These are phyloP conservation scores for Graphilbum ipis-grandicollis DNA, from an alignment of 2,329 filamentous ascomycete species.

Conservation along the genomic window DNA sequence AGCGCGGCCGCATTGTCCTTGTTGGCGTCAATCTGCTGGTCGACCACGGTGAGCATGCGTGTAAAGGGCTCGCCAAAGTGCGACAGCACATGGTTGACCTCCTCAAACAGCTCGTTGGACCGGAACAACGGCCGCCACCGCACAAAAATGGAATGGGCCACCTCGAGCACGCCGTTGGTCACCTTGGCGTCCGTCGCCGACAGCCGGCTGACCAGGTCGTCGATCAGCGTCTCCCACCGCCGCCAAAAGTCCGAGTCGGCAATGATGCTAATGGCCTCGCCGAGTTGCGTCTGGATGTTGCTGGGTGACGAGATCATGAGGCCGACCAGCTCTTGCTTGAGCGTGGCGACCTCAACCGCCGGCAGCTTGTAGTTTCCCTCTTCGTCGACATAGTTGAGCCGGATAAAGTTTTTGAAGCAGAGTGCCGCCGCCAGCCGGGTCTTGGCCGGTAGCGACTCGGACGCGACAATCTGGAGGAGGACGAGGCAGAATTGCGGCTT, in stretches of 20 bases:
- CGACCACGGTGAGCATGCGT: slow-evolving; percentile 57
- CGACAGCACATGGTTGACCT: slow-evolving; percentile 87
- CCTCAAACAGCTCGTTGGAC: slow-evolving; percentile 80
- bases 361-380: slow-evolving; percentile 86
- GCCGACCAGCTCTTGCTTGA: slow-evolving; percentile 89
- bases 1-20: slow-evolving; percentile 58
- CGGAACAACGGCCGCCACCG: slow-evolving; percentile 89
- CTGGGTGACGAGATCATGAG: slow-evolving; percentile 88
- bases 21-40: slow-evolving; percentile 57
- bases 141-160: slow-evolving; percentile 95
- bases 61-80: slow-evolving; percentile 78
- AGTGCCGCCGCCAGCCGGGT: slow-evolving; percentile 77
- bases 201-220: slow-evolving; percentile 79
- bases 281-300: slow-evolving; percentile 80
- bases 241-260: slow-evolving; percentile 96
- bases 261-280: slow-evolving; percentile 92
- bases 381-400: slow-evolving; percentile 86
- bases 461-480: slow-evolving; percentile 80
- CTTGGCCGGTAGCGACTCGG: slow-evolving; percentile 51
- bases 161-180: slow-evolving; percentile 89
- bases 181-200: slow-evolving; percentile 64
- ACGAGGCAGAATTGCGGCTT: slow-evolving; percentile 77
- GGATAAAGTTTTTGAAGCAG: slow-evolving; percentile 98
- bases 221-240: slow-evolving; percentile 72
- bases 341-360: slow-evolving; percentile 63